Evolutionary conservation across 495 filamentous ascomycete genomes (phyloP).

Genomic region (Trypethelium eluteriae): DNA sequence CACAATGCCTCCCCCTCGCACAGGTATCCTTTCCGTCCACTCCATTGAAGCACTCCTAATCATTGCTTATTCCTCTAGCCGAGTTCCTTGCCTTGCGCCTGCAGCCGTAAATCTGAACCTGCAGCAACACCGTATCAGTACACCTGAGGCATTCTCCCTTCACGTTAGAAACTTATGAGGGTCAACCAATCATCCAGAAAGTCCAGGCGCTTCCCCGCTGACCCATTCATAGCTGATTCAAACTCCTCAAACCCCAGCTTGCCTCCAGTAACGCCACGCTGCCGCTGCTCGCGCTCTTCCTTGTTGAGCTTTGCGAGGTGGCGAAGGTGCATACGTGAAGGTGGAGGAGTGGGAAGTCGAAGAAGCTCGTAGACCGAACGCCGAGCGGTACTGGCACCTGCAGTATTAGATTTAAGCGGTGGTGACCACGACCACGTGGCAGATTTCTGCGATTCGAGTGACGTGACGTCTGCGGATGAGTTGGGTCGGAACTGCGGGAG

Average conservation of each 20-base stretch:
- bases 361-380: background rate
- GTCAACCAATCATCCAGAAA: conserved; percentile 10
- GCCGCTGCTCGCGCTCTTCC: conserved; percentile 15
- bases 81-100: background rate
- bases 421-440: background rate
- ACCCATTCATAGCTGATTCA: conserved; percentile 14
- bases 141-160: background rate
- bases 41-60: background rate
- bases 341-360: background rate
- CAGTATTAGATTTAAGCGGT: background rate
- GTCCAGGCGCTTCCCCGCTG: background rate
- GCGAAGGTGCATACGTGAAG: conserved; percentile 14
- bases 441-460: background rate
- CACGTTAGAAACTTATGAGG: background rate
- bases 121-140: background rate
- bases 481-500: conserved; percentile 4
- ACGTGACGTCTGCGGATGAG: background rate
- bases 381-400: no score
- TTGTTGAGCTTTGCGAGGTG: conserved; percentile 16
- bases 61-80: background rate
- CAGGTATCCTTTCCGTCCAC: no score
- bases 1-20: no score
- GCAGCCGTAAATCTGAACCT: background rate
- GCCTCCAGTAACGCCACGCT: conserved; percentile 17
- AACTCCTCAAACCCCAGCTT: conserved; percentile 22